Base-by-base conservation (phyloP, 2,329 filamentous ascomycete species). In the Apiospora aurea region DNA sequence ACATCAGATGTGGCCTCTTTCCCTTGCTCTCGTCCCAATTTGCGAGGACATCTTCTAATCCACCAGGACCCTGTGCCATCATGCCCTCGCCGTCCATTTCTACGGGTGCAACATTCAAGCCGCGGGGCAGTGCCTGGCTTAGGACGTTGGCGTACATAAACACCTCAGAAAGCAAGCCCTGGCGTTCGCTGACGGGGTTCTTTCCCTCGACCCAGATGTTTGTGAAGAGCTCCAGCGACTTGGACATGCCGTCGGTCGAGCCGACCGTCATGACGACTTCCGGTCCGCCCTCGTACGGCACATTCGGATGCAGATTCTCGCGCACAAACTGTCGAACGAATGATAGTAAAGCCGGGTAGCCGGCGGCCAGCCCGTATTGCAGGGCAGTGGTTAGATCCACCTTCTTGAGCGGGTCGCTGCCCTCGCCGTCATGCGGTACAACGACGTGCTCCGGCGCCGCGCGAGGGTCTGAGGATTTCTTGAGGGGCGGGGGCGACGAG, bases 331-430 rank as follows among this genome's bases (percentile, higher is more conserved):
- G 89, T 73, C 93, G 90, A 71, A 98, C 82, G 83, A 95, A 97
- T 64, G 89, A 89, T 73, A 91, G 89, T 34, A 98, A 86, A 0
- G 94, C 90, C 0, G 93, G 93, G 77, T 97, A 96, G 67, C 95
- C 95, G 73, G 92, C 87, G 1, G 93, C 91, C n/a, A 88, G 89
- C 73, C 94, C 94, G 84, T 98, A 98, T 83, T 98, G 95, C 70
- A 98, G 86, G 3, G 94, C 94, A 0, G 93, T 93, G 70, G 90
- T 88, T 43, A 97, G 83, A 80, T 97, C 95, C 77, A 97, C 93
- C 83, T 92, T 93, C 78, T 88, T 89, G 43, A 89, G 77, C 0
- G 88, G 85, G 76, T 95, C 88, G 64, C 84, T 78, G 67, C 89
- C 86, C 4, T 84, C 80, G 18, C 89, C 73, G 26, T 79, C 78